These are phyloP conservation scores for Boletales sp. DNA, from an alignment of 768 basidiomycete genomes.

Conservation along the genomic window DNA sequence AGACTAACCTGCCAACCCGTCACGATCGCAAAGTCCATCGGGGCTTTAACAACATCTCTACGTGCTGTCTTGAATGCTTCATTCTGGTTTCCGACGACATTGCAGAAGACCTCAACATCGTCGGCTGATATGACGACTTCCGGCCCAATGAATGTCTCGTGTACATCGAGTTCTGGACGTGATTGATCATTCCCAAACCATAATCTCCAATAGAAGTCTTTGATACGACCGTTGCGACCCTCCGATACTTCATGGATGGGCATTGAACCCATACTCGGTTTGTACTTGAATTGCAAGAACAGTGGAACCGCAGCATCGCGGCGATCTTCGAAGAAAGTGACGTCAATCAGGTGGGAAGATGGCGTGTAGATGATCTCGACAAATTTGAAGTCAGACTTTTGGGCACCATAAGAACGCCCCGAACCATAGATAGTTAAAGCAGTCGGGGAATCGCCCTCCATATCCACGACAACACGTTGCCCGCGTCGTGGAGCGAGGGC, in stretches of 20 bases:
- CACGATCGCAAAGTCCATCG: slow-evolving; percentile 99
- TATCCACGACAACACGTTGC: slow-evolving; percentile 71
- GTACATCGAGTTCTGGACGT: slow-evolving; percentile 76
- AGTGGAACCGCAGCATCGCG: slow-evolving; percentile 75
- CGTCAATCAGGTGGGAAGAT: slow-evolving; percentile 53
- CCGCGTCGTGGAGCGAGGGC: slow-evolving; percentile 77
- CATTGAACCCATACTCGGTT: slow-evolving; percentile 82
- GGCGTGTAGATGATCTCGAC: slow-evolving; percentile 65
- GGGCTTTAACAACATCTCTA: slow-evolving; percentile 69
- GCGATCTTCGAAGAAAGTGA: slow-evolving; percentile 84
- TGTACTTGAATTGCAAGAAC: slow-evolving; percentile 77
- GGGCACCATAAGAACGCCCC: slow-evolving; percentile 75
- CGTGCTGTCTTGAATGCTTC: slow-evolving; percentile 85
- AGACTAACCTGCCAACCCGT: slow-evolving; percentile 91
- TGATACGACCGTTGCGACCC: slow-evolving; percentile 86
- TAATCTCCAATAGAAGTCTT: slow-evolving; percentile 96
- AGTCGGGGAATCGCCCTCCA: slow-evolving; percentile 42
- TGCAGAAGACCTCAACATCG: slow-evolving; percentile 85
- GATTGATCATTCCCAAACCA: slow-evolving; percentile 90
- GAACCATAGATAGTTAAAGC: slow-evolving; percentile 71
- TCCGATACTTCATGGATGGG: slow-evolving; percentile 89
- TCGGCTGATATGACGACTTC: slow-evolving; percentile 76
- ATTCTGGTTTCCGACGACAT: slow-evolving; percentile 89
- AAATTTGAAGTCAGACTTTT: slow-evolving; percentile 77
- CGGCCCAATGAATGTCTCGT: slow-evolving; percentile 81